Evolutionary conservation across 208 protist genomes (phyloP), one percentile per base, ranked within the genome.

Genomic region (Novymonas esmeraldas): DNA sequence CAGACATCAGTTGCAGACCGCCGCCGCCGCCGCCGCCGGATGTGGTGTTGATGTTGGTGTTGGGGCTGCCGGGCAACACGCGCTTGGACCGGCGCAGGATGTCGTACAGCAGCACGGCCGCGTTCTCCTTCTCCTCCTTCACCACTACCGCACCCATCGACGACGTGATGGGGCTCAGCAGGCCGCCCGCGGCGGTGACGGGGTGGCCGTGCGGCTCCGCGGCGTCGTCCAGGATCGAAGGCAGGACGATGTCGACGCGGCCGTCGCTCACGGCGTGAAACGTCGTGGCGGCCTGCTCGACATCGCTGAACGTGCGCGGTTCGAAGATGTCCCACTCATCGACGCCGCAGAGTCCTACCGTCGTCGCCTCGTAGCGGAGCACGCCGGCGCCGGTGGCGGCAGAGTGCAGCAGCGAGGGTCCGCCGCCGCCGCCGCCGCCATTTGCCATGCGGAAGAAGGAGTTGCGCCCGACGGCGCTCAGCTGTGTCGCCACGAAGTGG

Each of bases 341-440:
- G 20, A 77, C 63, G 14, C 81, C 81, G 38, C 72, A 81, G 24
- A 87, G 64, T 1, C 81, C 81, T 2, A 87, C 64, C 38, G 73
- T 76, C n/a, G 52, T 39, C 18, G 41, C 52, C 26, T 48, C 31
- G 41, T 57, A 50, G 36, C 31, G 41, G 14, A 52, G 5, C 20
- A 6, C 31, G n/a, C 42, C 52, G 18, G 31, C 11, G 46, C 50
- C 6, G 9, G 28, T 41, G 18, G 31, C 11, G 46, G 58, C 6
- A 4, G 28, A 11, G 29, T 36, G 36, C 33, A 42, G 42, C n/a
- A 36, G 36, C 1, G 41, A 64, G 22, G 41, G 20, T 24, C 38
- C 20, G 41, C 59, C 45, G 20, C 28, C 41, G 18, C 45, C 59
- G 24, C 46, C 7, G 18, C 22, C 22, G 45, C n/a, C n/a, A n/a